Base-by-base conservation (phyloP, 495 filamentous ascomycete species). In the Sordaria brevicollis region DNA sequence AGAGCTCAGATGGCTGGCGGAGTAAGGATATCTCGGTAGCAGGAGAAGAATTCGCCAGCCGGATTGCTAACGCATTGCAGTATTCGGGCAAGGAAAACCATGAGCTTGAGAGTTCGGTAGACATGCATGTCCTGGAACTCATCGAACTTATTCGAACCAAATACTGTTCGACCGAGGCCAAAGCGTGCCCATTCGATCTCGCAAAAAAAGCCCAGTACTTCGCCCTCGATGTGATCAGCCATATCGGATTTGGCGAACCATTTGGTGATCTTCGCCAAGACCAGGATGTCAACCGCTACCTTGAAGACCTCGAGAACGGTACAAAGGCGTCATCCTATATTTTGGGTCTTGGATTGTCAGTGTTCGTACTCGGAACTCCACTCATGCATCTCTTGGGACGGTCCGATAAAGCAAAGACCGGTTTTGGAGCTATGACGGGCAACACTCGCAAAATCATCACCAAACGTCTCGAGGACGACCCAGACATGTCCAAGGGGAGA, bases 31-130 rank as follows among this genome's bases (percentile, higher is more conserved):
- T 35, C 57, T 13, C n/a, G n/a, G n/a, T 65, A 31, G 69, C 68
- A 25, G 29, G 19, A 13, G 19, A 35, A 57, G 11, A 31, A 31
- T 29, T 57, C 17, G 8, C 10, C 5, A 9, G 38, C 21, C 38
- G 15, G 17, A 25, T 54, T 36, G 34, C 57, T 67, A 57, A 34
- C 15, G 17, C 34, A 8, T n/a, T 35, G 21, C 35, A 85, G 80
- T 84, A 84, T 65, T 75, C 78, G 3, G 81, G 82, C 36, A 79
- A 76, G 69, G 82, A 84, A 25, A 84, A 83, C 65, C 65, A 67
- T 1, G 70, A 69, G 0, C 73, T 84, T 0, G 83, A 83, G 33
- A 68, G 79, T 8, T 78, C 83, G 21, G 77, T 87, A 54, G 81
- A 86, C 71, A 69, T 74, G 4, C 75, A 79, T 31, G 71, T 87